These are phyloP conservation scores for Trichoderma guizhouense DNA, from an alignment of 2,329 filamentous ascomycete species.

Conservation along the genomic window DNA sequence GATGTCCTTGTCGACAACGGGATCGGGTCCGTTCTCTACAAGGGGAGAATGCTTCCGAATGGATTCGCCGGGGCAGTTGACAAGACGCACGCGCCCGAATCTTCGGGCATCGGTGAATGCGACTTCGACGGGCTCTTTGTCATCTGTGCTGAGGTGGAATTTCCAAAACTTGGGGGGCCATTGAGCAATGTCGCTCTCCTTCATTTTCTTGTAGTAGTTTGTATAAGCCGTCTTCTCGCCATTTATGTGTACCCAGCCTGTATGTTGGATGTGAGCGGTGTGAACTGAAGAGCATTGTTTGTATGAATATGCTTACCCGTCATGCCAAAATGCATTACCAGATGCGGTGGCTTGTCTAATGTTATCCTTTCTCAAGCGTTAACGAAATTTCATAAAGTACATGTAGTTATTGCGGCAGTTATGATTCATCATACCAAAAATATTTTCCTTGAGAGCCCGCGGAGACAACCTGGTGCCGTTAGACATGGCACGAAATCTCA, in stretches of 20 bases:
- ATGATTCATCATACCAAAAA: slow-evolving; percentile 62
- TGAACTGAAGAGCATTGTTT: not conserved
- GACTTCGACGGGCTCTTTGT: slow-evolving; percentile 52
- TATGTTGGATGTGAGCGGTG: slow-evolving; percentile 6
- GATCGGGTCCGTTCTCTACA: slow-evolving; percentile 90
- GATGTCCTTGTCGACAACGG: slow-evolving; percentile 73
- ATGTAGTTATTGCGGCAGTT: not conserved
- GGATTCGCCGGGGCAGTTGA: slow-evolving; percentile 72
- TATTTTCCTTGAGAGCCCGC: slow-evolving; percentile 94
- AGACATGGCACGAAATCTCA: not conserved
- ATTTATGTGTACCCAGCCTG: slow-evolving; percentile 83
- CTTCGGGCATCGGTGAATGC: slow-evolving; percentile 84
- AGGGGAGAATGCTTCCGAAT: slow-evolving; percentile 77
- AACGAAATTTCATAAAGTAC: not conserved
- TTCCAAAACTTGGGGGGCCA: slow-evolving; percentile 95
- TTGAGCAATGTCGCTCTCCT: slow-evolving; percentile 51
- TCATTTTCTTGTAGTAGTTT: slow-evolving; percentile 74
- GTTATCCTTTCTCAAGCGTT: slow-evolving; percentile 33
- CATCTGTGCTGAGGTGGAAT: slow-evolving; percentile 68
- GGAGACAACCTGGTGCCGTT: slow-evolving; percentile 44
- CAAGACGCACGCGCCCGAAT: slow-evolving; percentile 73
- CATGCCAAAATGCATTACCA: slow-evolving; percentile 85
- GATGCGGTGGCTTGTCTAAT: slow-evolving; percentile 75
- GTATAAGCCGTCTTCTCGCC: slow-evolving; percentile 74
- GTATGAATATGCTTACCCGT: slow-evolving; percentile 42